A percentile compares a stretch with the other conserved stretches of the same genome.
Evolutionary conservation across 371 early-diverging fungal species (phyloP).

Genomic region (Mortierella sp.): DNA sequence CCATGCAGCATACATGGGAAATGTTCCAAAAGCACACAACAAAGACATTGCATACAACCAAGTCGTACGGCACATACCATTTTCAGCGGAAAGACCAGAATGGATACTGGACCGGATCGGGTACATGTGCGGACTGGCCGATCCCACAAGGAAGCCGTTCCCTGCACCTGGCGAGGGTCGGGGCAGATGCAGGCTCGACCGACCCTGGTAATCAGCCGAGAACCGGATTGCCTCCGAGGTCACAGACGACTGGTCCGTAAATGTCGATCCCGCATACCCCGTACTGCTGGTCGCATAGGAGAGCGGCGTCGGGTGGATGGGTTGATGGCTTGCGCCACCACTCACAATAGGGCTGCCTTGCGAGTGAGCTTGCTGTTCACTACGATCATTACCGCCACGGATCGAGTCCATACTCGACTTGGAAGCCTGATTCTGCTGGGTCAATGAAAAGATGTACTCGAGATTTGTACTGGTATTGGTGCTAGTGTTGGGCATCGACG

Average conservation of each 20-base stretch:
- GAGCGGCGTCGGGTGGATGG: background rate
- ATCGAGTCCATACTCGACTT: constrained; percentile 48
- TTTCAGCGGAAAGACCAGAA: constrained; percentile 28
- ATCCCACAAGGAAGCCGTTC: constrained; percentile 8
- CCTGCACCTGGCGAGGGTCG: constrained; percentile 4
- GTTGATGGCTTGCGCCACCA: background rate
- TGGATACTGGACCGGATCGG: constrained; percentile 33
- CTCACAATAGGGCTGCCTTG: background rate
- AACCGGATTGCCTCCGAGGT: constrained; percentile 27
- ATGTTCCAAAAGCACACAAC: no score
- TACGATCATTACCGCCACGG: constrained; percentile 3
- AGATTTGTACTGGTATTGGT: constrained; percentile 47
- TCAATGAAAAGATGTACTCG: constrained; percentile 37
- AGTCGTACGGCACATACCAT: constrained; percentile 20
- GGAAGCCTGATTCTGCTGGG: constrained; percentile 20
- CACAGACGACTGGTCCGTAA: constrained; percentile 23
- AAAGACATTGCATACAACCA: background rate
- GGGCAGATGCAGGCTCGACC: constrained; percentile 36
- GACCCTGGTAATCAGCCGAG: constrained; percentile 32
- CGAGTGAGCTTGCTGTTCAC: background rate
- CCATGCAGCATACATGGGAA: background rate
- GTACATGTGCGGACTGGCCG: constrained; percentile 30
- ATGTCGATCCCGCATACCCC: constrained; percentile 15
- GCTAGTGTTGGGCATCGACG: constrained; percentile 40
- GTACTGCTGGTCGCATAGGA: constrained; percentile 5